Evolutionary conservation across 2,329 filamentous ascomycete species (phyloP).

Genomic region (Pseudogymnoascus sp.): DNA sequence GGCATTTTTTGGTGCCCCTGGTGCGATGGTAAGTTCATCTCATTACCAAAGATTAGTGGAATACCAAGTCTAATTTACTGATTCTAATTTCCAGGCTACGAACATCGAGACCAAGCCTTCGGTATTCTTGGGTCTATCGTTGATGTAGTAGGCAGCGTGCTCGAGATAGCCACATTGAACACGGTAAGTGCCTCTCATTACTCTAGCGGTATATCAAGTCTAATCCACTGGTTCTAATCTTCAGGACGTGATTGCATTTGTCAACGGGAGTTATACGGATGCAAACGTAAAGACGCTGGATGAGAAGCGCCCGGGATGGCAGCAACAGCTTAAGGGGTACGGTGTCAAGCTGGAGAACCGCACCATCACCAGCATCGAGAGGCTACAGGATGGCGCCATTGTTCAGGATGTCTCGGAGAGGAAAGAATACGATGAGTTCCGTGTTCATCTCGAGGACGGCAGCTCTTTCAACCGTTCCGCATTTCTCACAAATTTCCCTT

Average conservation of each 20-base stretch:
- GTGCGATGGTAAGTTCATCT: slow-evolving; percentile 41
- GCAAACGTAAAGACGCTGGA: slow-evolving; percentile 33
- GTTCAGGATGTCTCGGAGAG: slow-evolving; percentile 4
- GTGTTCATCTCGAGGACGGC: slow-evolving; percentile 43
- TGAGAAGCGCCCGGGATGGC: slow-evolving; percentile 36
- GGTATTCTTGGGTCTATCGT: slow-evolving; percentile 43
- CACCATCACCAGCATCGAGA: slow-evolving; percentile 40
- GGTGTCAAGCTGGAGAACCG: slow-evolving; percentile 49
- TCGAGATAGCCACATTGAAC: slow-evolving; percentile 48
- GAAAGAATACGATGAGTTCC: slow-evolving; percentile 46
- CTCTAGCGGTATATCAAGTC: no score
- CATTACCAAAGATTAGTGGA: not conserved
- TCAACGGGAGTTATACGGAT: slow-evolving; percentile 50
- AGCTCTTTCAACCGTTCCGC: slow-evolving; percentile 38
- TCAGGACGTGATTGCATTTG: slow-evolving; percentile 33
- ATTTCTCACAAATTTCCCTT: slow-evolving; percentile 43
- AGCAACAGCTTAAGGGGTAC: slow-evolving; percentile 40
- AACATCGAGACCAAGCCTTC: slow-evolving; percentile 50
- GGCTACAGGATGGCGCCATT: slow-evolving; percentile 32
- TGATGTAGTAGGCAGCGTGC: slow-evolving; percentile 36
- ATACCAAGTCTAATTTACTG: not conserved
- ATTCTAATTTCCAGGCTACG: slow-evolving; percentile 33
- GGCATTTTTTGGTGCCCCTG: slow-evolving; percentile 58
- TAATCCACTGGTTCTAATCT: no score
- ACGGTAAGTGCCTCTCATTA: no score